Percentiles rank a stretch among this genome's conserved stretches.
phyloP scores from a whole-genome alignment of 2,329 filamentous ascomycete genomes.

The Myriosclerotinia scirpicola region DNA sequence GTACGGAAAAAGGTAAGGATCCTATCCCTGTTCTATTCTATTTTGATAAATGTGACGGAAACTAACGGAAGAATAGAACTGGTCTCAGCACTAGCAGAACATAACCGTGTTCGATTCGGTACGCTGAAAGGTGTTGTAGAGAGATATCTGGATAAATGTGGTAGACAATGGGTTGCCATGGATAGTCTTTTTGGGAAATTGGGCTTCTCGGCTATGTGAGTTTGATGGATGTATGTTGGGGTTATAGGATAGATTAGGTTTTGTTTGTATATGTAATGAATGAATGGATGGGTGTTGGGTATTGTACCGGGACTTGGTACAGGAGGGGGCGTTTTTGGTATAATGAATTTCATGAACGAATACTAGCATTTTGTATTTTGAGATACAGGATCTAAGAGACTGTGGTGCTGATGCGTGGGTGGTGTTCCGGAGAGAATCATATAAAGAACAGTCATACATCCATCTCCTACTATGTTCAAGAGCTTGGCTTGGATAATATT shows the following conservation, averaged over 20 bases:
- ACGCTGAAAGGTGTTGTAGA: conserved; percentile 77
- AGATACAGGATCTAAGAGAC: neutral
- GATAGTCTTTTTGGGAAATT: conserved; percentile 76
- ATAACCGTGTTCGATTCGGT: conserved; percentile 77
- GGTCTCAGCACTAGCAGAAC: conserved; percentile 70
- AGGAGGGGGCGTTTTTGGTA: neutral
- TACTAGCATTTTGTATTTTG: neutral
- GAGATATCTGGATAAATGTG: conserved; percentile 83
- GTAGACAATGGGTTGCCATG: conserved; percentile 92
- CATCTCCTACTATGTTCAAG: no score
- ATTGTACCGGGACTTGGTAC: conserved; percentile 1
- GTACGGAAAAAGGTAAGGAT: conserved; percentile 47
- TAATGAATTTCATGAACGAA: neutral
- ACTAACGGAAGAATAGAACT: conserved; percentile 42
- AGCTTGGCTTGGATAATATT: no score
- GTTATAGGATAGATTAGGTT: neutral
- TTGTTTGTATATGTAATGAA: conserved; percentile 13
- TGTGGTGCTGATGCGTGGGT: neutral
- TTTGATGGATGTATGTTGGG: neutral
- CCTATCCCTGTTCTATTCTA: neutral
- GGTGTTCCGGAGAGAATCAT: no score
- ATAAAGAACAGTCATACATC: no score
- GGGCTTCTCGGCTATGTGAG: conserved; percentile 47
- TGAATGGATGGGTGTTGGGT: conserved; percentile 2
- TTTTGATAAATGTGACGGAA: neutral